phyloP scores from a whole-genome alignment of 1,284 basidiomycete genomes.

The Agroathelia rolfsii region DNA sequence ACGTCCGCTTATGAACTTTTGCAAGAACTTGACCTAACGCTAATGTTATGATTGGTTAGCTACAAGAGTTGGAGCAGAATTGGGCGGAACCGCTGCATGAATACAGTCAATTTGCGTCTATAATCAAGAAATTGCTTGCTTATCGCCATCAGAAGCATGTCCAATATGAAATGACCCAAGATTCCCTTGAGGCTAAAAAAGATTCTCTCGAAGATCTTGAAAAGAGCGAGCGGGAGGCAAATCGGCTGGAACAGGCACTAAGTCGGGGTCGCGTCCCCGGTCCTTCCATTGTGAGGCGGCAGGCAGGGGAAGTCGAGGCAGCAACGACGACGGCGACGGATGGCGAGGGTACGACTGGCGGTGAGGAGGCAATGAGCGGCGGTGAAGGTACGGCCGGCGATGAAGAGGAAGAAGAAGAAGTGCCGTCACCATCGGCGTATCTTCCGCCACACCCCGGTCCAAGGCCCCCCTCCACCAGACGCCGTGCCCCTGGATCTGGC shows the following conservation, averaged over 20 bases:
- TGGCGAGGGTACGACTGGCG: slow-evolving; percentile 20
- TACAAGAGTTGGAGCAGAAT: slow-evolving; percentile 85
- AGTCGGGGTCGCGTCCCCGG: slow-evolving; percentile 36
- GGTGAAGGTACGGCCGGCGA: slow-evolving; percentile 17
- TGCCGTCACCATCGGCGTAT: slow-evolving; percentile 33
- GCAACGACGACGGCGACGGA: slow-evolving; percentile 22
- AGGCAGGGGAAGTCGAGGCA: slow-evolving; percentile 16
- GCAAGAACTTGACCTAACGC: too few relatives aligned
- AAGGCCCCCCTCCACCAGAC: slow-evolving; percentile 47
- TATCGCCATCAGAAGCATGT: slow-evolving; percentile 98
- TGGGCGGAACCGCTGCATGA: slow-evolving; percentile 96
- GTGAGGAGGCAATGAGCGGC: slow-evolving; percentile 16
- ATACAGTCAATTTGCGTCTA: slow-evolving; percentile 89
- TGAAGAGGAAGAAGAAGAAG: slow-evolving; percentile 13
- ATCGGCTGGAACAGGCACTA: slow-evolving; percentile 82
- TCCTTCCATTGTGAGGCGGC: too few relatives aligned
- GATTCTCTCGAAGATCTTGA: slow-evolving; percentile 87
- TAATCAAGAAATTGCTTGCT: slow-evolving; percentile 88
- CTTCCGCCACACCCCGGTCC: slow-evolving; percentile 70
- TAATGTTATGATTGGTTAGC: slow-evolving; percentile 41
- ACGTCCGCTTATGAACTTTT: slow-evolving; percentile 19
- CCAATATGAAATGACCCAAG: slow-evolving; percentile 95
- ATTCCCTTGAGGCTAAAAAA: slow-evolving; percentile 79
- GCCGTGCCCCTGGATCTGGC: slow-evolving; percentile 67
- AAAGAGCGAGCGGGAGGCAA: slow-evolving; percentile 85